Evolutionary conservation across 352 stramenopile species (phyloP).

Genomic region (Pythium volutum): DNA sequence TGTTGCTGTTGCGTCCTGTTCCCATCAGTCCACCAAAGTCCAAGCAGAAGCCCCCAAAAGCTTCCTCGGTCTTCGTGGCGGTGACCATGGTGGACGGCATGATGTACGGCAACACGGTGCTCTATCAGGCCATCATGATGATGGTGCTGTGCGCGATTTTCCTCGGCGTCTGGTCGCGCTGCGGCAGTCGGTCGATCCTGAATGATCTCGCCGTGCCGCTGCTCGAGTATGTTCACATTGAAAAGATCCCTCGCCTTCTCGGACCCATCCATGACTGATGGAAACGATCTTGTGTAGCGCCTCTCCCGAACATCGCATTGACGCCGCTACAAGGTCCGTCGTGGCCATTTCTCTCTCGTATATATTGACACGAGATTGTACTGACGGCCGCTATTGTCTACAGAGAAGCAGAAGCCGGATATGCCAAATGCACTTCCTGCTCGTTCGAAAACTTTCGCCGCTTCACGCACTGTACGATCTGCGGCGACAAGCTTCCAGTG

Average conservation of each 20-base stretch:
- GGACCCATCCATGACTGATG: no score
- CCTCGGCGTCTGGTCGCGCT: slow-evolving; percentile 50
- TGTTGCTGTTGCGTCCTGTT: no score
- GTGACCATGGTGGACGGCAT: slow-evolving; percentile 12
- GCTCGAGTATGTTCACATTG: slow-evolving; percentile 31
- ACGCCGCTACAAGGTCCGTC: slow-evolving; percentile 41
- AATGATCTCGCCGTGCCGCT: slow-evolving; percentile 49
- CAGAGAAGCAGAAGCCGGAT: slow-evolving; percentile 58
- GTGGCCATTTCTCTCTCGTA: neutral
- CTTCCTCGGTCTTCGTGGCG: no score
- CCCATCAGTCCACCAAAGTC: no score
- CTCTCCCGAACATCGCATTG: slow-evolving; percentile 57
- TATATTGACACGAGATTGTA: neutral
- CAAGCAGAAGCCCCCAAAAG: no score
- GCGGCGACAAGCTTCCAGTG: slow-evolving; percentile 44
- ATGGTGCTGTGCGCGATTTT: slow-evolving; percentile 52
- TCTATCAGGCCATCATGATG: slow-evolving; percentile 61
- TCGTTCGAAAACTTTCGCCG: slow-evolving; percentile 78
- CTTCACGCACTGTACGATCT: slow-evolving; percentile 60
- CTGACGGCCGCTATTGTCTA: neutral
- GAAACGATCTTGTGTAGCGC: no score
- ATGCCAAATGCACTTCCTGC: slow-evolving; percentile 42
- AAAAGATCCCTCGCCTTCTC: no score
- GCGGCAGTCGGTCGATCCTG: slow-evolving; percentile 36
- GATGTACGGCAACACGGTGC: slow-evolving; percentile 36